A percentile compares a stretch with the other conserved stretches of the same genome.
Conservation (phyloP, 2,329 filamentous ascomycete species). For the Onygena corvina region DNA sequence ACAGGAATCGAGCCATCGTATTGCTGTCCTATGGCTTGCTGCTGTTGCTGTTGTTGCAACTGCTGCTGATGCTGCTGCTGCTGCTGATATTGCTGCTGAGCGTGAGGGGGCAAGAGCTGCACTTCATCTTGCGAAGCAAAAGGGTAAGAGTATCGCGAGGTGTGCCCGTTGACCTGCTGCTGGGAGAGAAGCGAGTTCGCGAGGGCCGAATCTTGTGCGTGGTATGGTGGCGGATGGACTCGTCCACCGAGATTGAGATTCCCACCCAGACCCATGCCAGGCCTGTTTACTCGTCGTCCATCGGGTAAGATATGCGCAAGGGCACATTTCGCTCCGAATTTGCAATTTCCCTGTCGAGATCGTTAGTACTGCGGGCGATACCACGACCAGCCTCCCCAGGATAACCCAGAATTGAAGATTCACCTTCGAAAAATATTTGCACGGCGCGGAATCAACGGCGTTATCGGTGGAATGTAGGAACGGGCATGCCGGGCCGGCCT, state of each 20-base stretch:
- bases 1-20: conserved; percentile 41
- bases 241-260: conserved; percentile 55
- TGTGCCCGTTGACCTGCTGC: conserved; percentile 45
- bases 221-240: conserved; percentile 52
- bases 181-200: conserved; percentile 56
- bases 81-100: conserved; percentile 13
- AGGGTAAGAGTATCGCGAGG: conserved; percentile 33
- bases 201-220: conserved; percentile 56
- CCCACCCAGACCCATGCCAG: conserved; percentile 38
- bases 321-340: conserved; percentile 95
- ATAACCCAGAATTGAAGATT: conserved; percentile 18
- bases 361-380: background rate
- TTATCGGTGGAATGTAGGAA: conserved; percentile 88
- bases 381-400: background rate
- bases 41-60: conserved; percentile 10
- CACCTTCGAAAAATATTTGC: conserved; percentile 99
- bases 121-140: conserved; percentile 35
- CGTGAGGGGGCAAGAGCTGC: conserved; percentile 25
- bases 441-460: conserved; percentile 70
- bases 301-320: conserved; percentile 92
- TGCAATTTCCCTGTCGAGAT: conserved; percentile 73
- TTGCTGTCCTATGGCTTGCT: conserved; percentile 9
- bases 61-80: conserved; percentile 9
- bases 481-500: conserved; percentile 89
- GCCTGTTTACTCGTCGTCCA: conserved; percentile 77